Conservation (phyloP, 345 rosid species). For the Pseudoturritis turrita region DNA sequence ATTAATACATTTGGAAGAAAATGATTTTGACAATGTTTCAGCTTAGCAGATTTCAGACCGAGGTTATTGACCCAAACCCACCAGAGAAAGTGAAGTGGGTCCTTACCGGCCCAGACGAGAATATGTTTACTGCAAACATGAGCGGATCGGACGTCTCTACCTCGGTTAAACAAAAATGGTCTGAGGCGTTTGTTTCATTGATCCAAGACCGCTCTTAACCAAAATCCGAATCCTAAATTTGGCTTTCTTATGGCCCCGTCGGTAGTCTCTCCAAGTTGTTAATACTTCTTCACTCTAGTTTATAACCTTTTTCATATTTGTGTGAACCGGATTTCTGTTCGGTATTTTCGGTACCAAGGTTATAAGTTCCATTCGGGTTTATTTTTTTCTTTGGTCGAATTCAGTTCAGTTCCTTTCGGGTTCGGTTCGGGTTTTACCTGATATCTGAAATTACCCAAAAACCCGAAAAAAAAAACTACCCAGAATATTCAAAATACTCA, state of each 20-base stretch:
- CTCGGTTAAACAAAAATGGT: slow-evolving; percentile 45
- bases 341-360: no score
- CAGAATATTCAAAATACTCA: no score
- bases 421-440: no score
- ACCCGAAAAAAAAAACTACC: no score
- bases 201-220: slow-evolving; percentile 28
- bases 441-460: no score
- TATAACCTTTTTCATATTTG: neutral
- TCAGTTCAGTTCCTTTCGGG: no score
- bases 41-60: neutral
- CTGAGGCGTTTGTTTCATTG: slow-evolving; percentile 33
- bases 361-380: no score
- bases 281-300: neutral
- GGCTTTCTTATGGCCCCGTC: neutral
- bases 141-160: slow-evolving; percentile 40
- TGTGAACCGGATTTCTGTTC: neutral
- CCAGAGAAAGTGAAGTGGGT: slow-evolving; percentile 58
- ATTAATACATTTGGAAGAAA: no score
- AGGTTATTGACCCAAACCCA: slow-evolving; percentile 26
- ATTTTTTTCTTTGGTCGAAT: no score
- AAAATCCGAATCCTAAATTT: neutral
- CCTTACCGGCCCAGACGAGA: slow-evolving; percentile 40
- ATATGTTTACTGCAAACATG: slow-evolving; percentile 36
- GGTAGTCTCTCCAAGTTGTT: slow-evolving; percentile 6
- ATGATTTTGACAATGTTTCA: no score